phyloP scores from a whole-genome alignment of 1,139 yeast species.

The Candida dubliniensis region DNA sequence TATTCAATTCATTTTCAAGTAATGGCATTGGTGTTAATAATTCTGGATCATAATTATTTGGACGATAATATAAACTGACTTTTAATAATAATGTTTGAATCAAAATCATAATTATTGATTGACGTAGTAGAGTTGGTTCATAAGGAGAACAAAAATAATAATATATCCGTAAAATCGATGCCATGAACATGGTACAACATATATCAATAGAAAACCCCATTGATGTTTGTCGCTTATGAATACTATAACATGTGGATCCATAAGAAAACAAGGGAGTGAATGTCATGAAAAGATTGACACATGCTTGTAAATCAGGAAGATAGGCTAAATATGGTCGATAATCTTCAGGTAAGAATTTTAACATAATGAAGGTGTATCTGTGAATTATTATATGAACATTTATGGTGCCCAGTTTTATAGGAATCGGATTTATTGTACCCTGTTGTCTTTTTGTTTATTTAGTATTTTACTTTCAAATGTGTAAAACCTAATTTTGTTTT shows the following conservation, averaged over 20 bases:
- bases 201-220: conserved; percentile 85
- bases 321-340: conserved; percentile 33
- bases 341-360: conserved; percentile 23
- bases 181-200: conserved; percentile 86
- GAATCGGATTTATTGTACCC: no score
- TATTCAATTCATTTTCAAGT: conserved; percentile 29
- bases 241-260: conserved; percentile 76
- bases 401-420: no score
- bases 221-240: conserved; percentile 61
- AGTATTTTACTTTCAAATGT: no score
- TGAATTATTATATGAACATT: no score
- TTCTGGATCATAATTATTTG: conserved; percentile 42
- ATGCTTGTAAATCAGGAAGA: conserved; percentile 45
- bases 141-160: conserved; percentile 80
- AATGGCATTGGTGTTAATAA: conserved; percentile 34
- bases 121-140: conserved; percentile 72
- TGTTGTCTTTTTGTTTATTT: no score
- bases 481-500: no score
- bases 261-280: conserved; percentile 82
- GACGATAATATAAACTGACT: conserved; percentile 63
- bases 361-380: conserved; percentile 3
- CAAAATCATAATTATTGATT: conserved; percentile 73
- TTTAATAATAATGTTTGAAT: conserved; percentile 67
- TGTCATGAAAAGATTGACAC: conserved; percentile 52
- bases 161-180: conserved; percentile 69